Base-by-base conservation (phyloP, 441 rosid genomes). In the Sinapis alba region DNA sequence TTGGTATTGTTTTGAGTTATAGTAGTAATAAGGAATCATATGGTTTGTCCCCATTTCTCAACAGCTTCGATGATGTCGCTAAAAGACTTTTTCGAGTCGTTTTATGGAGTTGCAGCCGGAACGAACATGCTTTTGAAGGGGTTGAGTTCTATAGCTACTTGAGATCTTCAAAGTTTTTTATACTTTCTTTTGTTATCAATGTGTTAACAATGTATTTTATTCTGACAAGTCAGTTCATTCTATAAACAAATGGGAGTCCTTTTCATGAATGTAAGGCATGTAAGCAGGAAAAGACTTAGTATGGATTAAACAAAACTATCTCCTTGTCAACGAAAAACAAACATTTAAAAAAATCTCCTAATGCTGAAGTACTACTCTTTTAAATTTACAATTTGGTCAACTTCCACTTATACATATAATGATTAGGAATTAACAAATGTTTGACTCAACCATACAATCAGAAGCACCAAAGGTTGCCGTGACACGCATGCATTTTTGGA, bases 191-290 rank as follows among this genome's bases (percentile, higher is more conserved):
- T 30, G 12, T 69, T 11, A 27, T 5, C 8, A 59, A 18, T 18
- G 27, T 71, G 50, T 30, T 71, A 1, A 5, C 11, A 21, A 10
- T 15, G 18, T 3, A 43, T 15, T 21, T 6, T 43, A 4, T 36
- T 7, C 23, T 26, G 28, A 69, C 43, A 53, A 26, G n/a, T 20
- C 11, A 21, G 26, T 62, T 62, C 18, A 32, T 47, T 19, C 24
- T 20, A 30, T 6, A 56, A 12, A 20, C 36, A 65, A 62, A 34
- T 56, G 51, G 5, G 32, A n/a, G 41, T 23, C 56, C 12, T 24
- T 38, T 69, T 69, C 43, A 27, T 18, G 4, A 43, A 11, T 43
- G 19, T 60, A 60, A 71, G 32, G 24, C 75, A 28, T 71, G 50
- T 60, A 71, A 61, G 13, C 30, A 13, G 67, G 36, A 34, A 51